Evolutionary conservation across 371 early-diverging fungal species (phyloP).

Genomic region (Chytridiales sp.): DNA sequence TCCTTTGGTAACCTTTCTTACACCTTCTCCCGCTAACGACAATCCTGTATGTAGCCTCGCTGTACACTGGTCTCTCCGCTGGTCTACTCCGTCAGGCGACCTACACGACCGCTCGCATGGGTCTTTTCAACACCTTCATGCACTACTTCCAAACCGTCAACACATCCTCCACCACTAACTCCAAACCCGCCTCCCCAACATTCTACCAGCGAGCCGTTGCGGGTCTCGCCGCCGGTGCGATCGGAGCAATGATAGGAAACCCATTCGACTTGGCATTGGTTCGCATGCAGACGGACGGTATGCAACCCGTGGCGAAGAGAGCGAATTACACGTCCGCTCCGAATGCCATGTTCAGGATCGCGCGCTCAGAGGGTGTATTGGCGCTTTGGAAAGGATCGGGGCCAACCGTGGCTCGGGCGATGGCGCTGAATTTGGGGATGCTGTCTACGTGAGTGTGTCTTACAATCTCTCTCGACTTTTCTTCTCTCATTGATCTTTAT

Average conservation of each 20-base stretch:
- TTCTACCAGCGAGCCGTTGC: conserved; percentile 37
- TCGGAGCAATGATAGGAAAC: conserved; percentile 42
- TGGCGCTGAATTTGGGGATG: conserved; percentile 52
- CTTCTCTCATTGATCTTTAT: not conserved
- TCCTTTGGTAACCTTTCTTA: no score
- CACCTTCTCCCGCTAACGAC: conserved; percentile 15
- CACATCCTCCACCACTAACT: no score
- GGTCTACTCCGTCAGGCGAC: conserved; percentile 46
- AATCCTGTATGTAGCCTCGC: conserved; percentile 23
- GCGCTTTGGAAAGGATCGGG: conserved; percentile 43
- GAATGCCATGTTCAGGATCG: conserved; percentile 40
- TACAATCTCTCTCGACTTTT: not conserved
- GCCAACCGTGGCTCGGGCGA: conserved; percentile 48
- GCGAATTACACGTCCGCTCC: conserved; percentile 39
- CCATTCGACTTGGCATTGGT: conserved; percentile 41
- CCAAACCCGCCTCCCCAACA: conserved; percentile 15
- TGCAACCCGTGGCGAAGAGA: conserved; percentile 35
- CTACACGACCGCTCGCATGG: conserved; percentile 48
- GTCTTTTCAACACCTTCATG: conserved; percentile 46
- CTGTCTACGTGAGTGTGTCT: conserved; percentile 33
- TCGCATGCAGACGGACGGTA: conserved; percentile 45
- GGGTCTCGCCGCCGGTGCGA: conserved; percentile 44
- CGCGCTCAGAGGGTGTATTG: conserved; percentile 41
- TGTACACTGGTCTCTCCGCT: conserved; percentile 46
- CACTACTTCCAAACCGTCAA: conserved; percentile 21